Evolutionary conservation across 768 basidiomycete species (phyloP), one percentile per base, ranked within the genome.

Genomic region (Lactarius quietus): DNA sequence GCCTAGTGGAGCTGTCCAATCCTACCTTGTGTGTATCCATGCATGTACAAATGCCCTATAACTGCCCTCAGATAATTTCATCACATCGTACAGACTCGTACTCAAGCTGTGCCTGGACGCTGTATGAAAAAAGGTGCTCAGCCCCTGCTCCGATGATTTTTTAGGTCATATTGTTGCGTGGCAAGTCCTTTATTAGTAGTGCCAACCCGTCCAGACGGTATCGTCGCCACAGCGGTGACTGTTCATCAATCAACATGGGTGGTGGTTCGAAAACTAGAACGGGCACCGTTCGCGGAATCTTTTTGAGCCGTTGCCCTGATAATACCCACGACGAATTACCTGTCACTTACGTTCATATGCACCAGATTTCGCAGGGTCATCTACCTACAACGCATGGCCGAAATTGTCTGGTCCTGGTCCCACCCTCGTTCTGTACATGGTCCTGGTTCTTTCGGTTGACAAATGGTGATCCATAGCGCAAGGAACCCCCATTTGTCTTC

Each of bases 301-400:
- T 1, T 58, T 9, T 10, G 31, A 14, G 38, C 53, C 26, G 51
- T 35, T 29, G 53, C 48, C 62, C 62, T 52, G 28, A 33, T 3
- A n/a, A 12, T 58, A 15, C 23, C 38, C 60, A 51, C 38, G 55
- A 57, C 43, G 43, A 36, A 36, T 51, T 29, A 31, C 45, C 64
- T 54, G 29, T 29, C 33, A 29, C 36, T 57, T 65, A 61, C 55
- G 60, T 65, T 41, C 64, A 17, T 39, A 20, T 31, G 26, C 35
- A 48, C 48, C 39, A 38, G 59, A 29, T 41, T 35, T 51, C 57
- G 60, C 64, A 62, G 48, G 64, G 64, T 62, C 48, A 33, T 18
- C 33, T 31, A 39, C 59, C 43, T 3, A 23, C 36, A 61, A 56
- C 36, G 43, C 35, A 31, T 33, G 31, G 36, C 36, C 12, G 45